These are phyloP conservation scores for Paracoccidioides lutzii DNA, from an alignment of 2,329 filamentous ascomycete species.

Conservation along the genomic window DNA sequence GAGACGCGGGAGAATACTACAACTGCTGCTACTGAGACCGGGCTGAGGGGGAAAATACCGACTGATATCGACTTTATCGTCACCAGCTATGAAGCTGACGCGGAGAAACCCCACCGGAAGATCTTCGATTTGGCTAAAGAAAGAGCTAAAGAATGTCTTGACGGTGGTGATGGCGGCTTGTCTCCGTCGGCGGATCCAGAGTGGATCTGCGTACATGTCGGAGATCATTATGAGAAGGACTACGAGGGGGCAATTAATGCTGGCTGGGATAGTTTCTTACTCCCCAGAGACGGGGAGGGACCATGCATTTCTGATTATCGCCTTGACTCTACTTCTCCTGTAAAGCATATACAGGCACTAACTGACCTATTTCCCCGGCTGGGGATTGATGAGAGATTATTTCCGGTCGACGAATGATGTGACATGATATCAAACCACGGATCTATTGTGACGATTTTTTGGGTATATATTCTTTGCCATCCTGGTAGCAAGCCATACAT, in stretches of 20 bases:
- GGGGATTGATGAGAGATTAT: not conserved
- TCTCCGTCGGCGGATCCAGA: slow-evolving; percentile 4
- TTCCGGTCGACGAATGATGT: not conserved
- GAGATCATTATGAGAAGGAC: slow-evolving; percentile 33
- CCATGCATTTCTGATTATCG: not conserved
- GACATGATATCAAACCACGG: not conserved
- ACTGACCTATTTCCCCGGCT: slow-evolving; percentile 6
- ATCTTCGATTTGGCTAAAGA: slow-evolving; percentile 30
- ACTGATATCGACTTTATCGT: slow-evolving; percentile 33
- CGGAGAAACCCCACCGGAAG: slow-evolving; percentile 30
- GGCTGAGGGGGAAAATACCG: slow-evolving; percentile 10
- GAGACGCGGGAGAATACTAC: slow-evolving; percentile 17
- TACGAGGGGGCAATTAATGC: slow-evolving; percentile 25
- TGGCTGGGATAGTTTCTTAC: slow-evolving; percentile 23
- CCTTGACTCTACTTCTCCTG: not conserved
- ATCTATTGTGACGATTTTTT: not conserved
- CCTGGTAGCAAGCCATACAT: not conserved
- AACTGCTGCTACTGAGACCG: slow-evolving; percentile 9
- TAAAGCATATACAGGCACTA: slow-evolving; percentile 5
- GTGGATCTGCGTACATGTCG: slow-evolving; percentile 30
- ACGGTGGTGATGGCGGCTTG: not conserved
- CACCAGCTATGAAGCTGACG: slow-evolving; percentile 35
- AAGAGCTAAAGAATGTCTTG: slow-evolving; percentile 16
- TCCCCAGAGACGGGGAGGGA: slow-evolving; percentile 7
- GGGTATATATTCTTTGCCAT: not conserved